phyloP scores from a whole-genome alignment of 1,284 basidiomycete species.

The Fomitopsis palustris region DNA sequence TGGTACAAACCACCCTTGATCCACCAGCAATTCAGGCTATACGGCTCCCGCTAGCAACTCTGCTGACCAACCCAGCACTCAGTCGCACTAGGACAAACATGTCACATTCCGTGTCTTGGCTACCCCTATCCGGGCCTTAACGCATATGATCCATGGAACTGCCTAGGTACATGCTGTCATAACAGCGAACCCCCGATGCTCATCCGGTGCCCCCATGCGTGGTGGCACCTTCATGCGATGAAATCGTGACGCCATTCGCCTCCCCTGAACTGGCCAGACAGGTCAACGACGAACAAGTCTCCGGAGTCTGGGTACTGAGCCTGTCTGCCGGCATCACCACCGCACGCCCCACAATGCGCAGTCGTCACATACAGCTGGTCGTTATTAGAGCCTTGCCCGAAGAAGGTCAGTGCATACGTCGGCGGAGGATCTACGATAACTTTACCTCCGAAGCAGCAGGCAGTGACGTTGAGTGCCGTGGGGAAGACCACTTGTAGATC shows the following conservation, averaged over 20 bases:
- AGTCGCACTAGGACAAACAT: background rate
- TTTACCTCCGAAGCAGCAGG: slow-evolving; percentile 66
- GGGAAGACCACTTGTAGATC: slow-evolving; percentile 58
- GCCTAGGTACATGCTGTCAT: background rate
- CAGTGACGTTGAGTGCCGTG: slow-evolving; percentile 56
- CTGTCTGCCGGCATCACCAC: slow-evolving; percentile 48
- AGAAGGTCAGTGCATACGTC: background rate
- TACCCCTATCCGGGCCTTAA: background rate
- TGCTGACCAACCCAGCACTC: background rate
- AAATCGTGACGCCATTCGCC: slow-evolving; percentile 37
- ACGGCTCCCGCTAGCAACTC: background rate
- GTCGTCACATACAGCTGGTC: slow-evolving; percentile 67
- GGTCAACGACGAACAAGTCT: slow-evolving; percentile 57
- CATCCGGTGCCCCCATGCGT: background rate
- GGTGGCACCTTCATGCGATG: slow-evolving; percentile 20
- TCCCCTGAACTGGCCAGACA: slow-evolving; percentile 51
- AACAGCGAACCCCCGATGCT: background rate
- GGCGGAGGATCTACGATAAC: slow-evolving; percentile 1
- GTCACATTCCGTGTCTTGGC: background rate
- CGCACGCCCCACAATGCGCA: slow-evolving; percentile 56
- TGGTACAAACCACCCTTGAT: too few species aligned
- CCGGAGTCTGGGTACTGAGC: slow-evolving; percentile 58
- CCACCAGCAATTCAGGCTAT: too few species aligned
- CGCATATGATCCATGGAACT: background rate
- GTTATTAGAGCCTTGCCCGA: slow-evolving; percentile 27